phyloP scores from a whole-genome alignment of 192 early-diverging fungal species.

The Neocallimastix lanati region DNA sequence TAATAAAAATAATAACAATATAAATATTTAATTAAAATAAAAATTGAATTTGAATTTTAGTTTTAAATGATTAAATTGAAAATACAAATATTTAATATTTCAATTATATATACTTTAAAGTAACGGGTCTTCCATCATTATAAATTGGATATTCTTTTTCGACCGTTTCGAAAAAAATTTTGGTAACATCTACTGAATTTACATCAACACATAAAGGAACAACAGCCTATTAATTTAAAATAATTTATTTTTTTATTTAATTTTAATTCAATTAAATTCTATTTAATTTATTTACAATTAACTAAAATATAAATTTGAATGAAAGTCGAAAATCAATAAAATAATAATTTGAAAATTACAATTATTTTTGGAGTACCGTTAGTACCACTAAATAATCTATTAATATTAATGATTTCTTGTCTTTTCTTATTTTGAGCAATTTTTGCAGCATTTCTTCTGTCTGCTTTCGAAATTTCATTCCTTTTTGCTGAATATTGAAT shows the following conservation, averaged over 20 bases:
- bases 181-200: constrained; percentile 18
- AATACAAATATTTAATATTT: too few species aligned
- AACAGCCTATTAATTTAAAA: constrained; percentile 52
- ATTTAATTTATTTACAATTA: too few species aligned
- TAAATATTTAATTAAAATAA: too few species aligned
- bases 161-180: constrained; percentile 24
- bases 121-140: background rate
- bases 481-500: constrained; percentile 8
- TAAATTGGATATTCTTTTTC: constrained; percentile 18
- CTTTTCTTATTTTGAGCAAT: constrained; percentile 68
- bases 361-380: constrained; percentile 75
- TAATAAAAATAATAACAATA: too few species aligned
- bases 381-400: constrained; percentile 68
- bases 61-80: too few species aligned
- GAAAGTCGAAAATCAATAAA: too few species aligned
- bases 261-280: too few species aligned
- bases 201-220: constrained; percentile 75
- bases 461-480: constrained; percentile 27
- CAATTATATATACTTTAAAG: constrained; percentile 16
- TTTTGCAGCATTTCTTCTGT: constrained; percentile 66
- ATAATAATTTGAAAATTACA: constrained; percentile 11
- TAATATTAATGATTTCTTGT: constrained; percentile 39
- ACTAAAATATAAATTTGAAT: too few species aligned
- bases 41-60: too few species aligned
- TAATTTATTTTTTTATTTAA: too few species aligned